Evolutionary conservation across 2,329 filamentous ascomycete species (phyloP).

Genomic region (Pochonia chlamydosporia): DNA sequence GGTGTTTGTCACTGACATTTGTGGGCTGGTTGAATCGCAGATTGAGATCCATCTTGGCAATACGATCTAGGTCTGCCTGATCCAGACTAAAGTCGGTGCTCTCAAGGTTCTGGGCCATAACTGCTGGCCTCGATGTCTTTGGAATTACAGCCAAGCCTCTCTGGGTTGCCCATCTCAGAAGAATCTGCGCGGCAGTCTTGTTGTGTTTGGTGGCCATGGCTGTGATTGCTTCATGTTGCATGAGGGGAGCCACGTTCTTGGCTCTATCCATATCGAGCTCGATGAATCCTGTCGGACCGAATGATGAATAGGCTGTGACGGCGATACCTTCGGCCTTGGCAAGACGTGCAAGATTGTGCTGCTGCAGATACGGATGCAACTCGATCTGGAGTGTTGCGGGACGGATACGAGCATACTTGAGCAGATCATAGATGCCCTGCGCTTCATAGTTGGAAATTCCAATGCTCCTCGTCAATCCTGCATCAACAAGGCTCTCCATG

Average conservation of each 20-base stretch:
- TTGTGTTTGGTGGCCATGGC: conserved; percentile 59
- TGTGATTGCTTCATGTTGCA: conserved; percentile 63
- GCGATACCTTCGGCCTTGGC: conserved; percentile 64
- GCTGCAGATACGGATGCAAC: conserved; percentile 84
- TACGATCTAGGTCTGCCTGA: conserved; percentile 60
- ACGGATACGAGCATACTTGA: conserved; percentile 68
- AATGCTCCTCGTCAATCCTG: conserved; percentile 65
- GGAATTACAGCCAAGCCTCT: conserved; percentile 75
- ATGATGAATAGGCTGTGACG: conserved; percentile 79
- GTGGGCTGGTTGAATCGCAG: conserved; percentile 74
- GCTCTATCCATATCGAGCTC: conserved; percentile 63
- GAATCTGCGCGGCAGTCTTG: conserved; percentile 45
- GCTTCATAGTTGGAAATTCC: conserved; percentile 81
- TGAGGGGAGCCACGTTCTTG: conserved; percentile 59
- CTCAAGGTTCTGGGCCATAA: conserved; percentile 61
- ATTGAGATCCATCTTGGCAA: conserved; percentile 57
- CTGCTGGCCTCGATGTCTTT: conserved; percentile 55
- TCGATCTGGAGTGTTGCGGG: conserved; percentile 81
- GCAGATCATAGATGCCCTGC: conserved; percentile 70
- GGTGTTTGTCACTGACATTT: conserved; percentile 45
- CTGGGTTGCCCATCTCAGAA: conserved; percentile 85
- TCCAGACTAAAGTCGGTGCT: conserved; percentile 61
- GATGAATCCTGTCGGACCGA: conserved; percentile 72
- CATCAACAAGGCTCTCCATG: conserved; percentile 68
- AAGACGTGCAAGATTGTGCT: conserved; percentile 63